Conservation (phyloP, 495 filamentous ascomycete species). For the Podospora comata region DNA sequence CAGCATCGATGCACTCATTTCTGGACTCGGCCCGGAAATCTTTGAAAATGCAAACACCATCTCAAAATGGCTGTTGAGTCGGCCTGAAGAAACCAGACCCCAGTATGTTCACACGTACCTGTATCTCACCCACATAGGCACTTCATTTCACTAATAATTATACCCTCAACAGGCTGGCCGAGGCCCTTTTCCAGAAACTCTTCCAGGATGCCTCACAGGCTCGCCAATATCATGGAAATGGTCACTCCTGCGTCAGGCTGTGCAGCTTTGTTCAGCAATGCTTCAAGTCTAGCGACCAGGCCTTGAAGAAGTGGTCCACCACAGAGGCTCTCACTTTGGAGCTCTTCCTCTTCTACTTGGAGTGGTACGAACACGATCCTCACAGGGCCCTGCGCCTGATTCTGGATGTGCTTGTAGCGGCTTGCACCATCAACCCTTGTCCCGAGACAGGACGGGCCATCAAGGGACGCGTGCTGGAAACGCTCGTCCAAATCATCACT, state of each 20-base stretch:
- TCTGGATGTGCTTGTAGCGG: constrained; percentile 54
- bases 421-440: constrained; percentile 50
- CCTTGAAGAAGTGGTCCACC: constrained; percentile 45
- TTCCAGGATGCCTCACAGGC: constrained; percentile 46
- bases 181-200: constrained; percentile 38
- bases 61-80: constrained; percentile 30
- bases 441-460: constrained; percentile 33
- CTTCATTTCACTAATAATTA: constrained; percentile 10
- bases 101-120: constrained; percentile 18
- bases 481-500: constrained; percentile 48
- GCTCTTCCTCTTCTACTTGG: constrained; percentile 67
- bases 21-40: constrained; percentile 15
- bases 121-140: neutral
- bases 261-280: constrained; percentile 56
- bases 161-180: constrained; percentile 23
- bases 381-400: constrained; percentile 73
- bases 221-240: constrained; percentile 32
- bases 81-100: constrained; percentile 18
- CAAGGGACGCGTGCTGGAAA: constrained; percentile 40
- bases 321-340: constrained; percentile 52
- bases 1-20: constrained; percentile 11
- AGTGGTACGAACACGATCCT: constrained; percentile 69
- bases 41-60: constrained; percentile 37
- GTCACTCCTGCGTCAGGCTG: constrained; percentile 49
- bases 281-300: constrained; percentile 42